Evolutionary conservation across 257 asterid species (phyloP).

Genomic region (Nicotiana sylvestris): DNA sequence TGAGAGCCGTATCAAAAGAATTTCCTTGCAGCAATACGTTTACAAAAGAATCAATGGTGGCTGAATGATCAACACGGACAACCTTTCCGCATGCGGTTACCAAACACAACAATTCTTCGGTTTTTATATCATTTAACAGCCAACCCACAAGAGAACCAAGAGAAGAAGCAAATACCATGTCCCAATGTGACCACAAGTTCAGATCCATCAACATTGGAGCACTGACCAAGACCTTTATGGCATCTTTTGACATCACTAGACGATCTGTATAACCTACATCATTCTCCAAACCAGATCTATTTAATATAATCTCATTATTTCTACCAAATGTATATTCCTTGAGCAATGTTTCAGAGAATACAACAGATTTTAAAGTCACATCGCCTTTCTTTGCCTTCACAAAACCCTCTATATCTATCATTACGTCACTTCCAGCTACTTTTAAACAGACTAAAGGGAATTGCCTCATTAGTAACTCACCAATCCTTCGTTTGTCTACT

Average conservation of each 20-base stretch:
- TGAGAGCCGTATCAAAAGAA: conserved; percentile 72
- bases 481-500: conserved; percentile 36
- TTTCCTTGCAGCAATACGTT: conserved; percentile 58
- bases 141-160: conserved; percentile 85
- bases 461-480: conserved; percentile 63
- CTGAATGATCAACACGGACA: conserved; percentile 76
- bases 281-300: conserved; percentile 22
- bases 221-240: conserved; percentile 55
- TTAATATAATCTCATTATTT: conserved; percentile 28
- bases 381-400: conserved; percentile 34
- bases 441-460: conserved; percentile 75
- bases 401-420: conserved; percentile 26
- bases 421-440: conserved; percentile 33
- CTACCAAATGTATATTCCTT: conserved; percentile 25
- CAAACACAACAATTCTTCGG: conserved; percentile 67
- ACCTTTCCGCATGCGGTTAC: conserved; percentile 74
- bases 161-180: conserved; percentile 67
- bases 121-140: conserved; percentile 73
- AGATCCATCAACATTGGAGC: conserved; percentile 92
- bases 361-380: conserved; percentile 36
- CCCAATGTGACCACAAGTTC: conserved; percentile 90
- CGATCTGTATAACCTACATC: conserved; percentile 27
- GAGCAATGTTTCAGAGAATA: conserved; percentile 75
- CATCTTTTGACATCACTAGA: conserved; percentile 58
- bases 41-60: conserved; percentile 63